phyloP scores from a whole-genome alignment of 352 stramenopile genomes.

The Globisporangium yorkense region DNA sequence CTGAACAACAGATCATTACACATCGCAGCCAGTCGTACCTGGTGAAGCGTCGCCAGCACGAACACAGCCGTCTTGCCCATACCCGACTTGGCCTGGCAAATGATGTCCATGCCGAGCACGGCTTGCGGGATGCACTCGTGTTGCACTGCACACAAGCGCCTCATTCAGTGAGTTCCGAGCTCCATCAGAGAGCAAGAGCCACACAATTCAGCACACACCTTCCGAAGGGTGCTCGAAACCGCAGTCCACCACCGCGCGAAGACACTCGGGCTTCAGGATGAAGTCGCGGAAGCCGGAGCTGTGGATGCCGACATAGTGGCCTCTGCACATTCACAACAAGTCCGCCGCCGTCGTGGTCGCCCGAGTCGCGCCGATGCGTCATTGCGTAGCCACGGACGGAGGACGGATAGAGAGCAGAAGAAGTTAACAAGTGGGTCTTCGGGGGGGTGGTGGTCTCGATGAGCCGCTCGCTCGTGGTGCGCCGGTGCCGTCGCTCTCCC shows the following conservation, averaged over 20 bases:
- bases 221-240: conserved; percentile 99
- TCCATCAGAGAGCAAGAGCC: background rate
- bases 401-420: conserved; percentile 81
- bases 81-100: conserved; percentile 99
- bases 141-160: conserved; percentile 71
- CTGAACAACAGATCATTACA: background rate
- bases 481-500: background rate
- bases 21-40: conserved; percentile 54
- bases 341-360: conserved; percentile 9
- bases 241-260: conserved; percentile 98
- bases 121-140: conserved; percentile 99
- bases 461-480: conserved; percentile 3
- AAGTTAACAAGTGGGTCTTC: conserved; percentile 56
- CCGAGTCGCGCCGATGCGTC: conserved; percentile 13
- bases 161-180: conserved; percentile 12
- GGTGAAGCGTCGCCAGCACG: conserved; percentile 98
- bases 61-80: conserved; percentile 99
- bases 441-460: background rate
- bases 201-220: conserved; percentile 49
- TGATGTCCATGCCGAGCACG: conserved; percentile 99
- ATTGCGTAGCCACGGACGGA: conserved; percentile 18
- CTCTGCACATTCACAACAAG: conserved; percentile 59
- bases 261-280: conserved; percentile 98
- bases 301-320: conserved; percentile 99
- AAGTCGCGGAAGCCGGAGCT: conserved; percentile 99